Base-by-base conservation (phyloP, 495 filamentous ascomycete genomes). In the Aspergillus sclerotioniger region DNA sequence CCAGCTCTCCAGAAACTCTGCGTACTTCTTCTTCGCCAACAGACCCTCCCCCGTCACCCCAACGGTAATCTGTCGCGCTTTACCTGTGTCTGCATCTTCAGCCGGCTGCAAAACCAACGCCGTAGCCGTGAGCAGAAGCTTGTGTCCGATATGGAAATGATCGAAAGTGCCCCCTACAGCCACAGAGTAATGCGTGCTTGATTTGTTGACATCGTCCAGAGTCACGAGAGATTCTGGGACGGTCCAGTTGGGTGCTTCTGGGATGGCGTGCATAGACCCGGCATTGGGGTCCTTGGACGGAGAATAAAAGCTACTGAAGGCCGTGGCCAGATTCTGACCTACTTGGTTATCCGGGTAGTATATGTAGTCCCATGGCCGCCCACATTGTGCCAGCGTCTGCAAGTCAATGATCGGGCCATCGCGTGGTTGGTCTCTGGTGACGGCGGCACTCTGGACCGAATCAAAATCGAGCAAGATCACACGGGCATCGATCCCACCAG, bases 141-240 rank as follows among this genome's bases (percentile, higher is more conserved):
- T 97, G 76, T 98, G 94, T n/a, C 94, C 94, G 28, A 90, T 83
- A 67, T 98, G 94, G 37, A 98, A 83, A 72, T 98, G 90, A 71
- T 98, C 94, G 69, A 98, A 98, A 4, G 94, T 98, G 17, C 94
- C 94, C 43, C 93, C 94, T 32, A 98, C 85, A n/a, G 84, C 85
- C 32, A 96, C 88, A 16, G 82, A 80, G 60, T 71, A 67, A 67
- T 86, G 81, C 46, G 67, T 63, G 17, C 53, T 62, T 28, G 56
- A 56, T 44, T 59, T 55, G n/a, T 49, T 10, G 32, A 60, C 45
- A 46, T 70, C 55, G 29, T 71, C 63, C 29, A 70, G 57, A 46
- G 55, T 44, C 45, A 75, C 25, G 43, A 67, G 53, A 29, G 58
- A 59, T 45, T 56, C 39, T 9, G 67, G 58, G 5, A 67, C 45